Base-by-base conservation (phyloP, 306 rosid genomes). In the Vachellia collinsii region DNA sequence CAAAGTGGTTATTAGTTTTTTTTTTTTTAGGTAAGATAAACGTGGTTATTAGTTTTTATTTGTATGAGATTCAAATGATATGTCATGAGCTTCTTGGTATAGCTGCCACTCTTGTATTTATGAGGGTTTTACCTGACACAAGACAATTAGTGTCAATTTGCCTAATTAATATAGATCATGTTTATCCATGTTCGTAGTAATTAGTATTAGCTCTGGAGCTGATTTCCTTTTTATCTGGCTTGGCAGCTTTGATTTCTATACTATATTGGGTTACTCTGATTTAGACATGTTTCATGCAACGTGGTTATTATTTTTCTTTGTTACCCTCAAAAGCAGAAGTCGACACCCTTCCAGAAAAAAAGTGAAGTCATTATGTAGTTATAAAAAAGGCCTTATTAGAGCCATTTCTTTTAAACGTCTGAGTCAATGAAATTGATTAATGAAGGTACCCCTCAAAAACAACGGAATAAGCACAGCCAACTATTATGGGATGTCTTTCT, bases 101-200 rank as follows among this genome's bases (percentile, higher is more conserved):
- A 20, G 73, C 36, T 68, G 16, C 36, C 19, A 4, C 36, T 68
- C 36, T 41, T 41, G 12, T 20, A 41, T 8, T 68, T 68, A 36
- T 58, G 37, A 43, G 38, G 53, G 17, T 67, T 69, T 20, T 69
- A 20, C 10, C 11, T 69, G n/a, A 42, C 46, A 22, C 38, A 10
- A 69, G 74, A 43, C 74, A 22, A 43, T 43, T 8, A 69, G 6
- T 69, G n/a, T 42, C 39, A 11, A 43, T 69, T 43, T 70, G 59
- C 46, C 3, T 13, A 70, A 22, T 22, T 4, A 23, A 5, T 11
- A 43, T 2, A 12, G 56, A 70, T 43, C 47, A 13, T 43, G 36
- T 43, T n/a, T 41, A 41, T 42, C 11, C 23, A 34, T 43, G n/a
- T 22, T 70, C 3, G 10, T 43, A 13, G 74, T 20, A 22, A 22